These are phyloP conservation scores for Fusarium sp. DNA, from an alignment of 2,329 filamentous ascomycete genomes.

Conservation along the genomic window DNA sequence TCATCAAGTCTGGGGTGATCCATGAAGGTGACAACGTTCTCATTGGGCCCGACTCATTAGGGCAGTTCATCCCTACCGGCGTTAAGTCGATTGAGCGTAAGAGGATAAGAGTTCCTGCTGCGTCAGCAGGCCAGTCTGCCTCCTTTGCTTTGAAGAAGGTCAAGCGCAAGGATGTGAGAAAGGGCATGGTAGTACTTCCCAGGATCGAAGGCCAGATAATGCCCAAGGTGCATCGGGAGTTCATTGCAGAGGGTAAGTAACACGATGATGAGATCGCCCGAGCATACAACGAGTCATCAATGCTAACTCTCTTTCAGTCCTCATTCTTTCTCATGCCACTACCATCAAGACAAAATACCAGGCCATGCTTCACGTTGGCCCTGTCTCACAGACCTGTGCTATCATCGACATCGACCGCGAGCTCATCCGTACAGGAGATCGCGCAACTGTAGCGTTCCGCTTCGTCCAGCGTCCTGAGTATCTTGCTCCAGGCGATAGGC, in stretches of 20 bases:
- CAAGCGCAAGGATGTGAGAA: slow-evolving; percentile 90
- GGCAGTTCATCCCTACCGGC: slow-evolving; percentile 86
- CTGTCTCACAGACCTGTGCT: slow-evolving; percentile 93
- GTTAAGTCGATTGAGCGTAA: slow-evolving; percentile 96
- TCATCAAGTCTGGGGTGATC: slow-evolving; percentile 87
- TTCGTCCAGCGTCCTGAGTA: slow-evolving; percentile 97
- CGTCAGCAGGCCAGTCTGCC: slow-evolving; percentile 90
- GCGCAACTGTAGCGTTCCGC: slow-evolving; percentile 92
- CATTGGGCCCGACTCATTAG: slow-evolving; percentile 89
- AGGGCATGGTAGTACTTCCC: slow-evolving; percentile 96
- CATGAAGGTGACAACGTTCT: slow-evolving; percentile 91
- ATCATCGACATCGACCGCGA: slow-evolving; percentile 98
- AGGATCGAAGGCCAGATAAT: slow-evolving; percentile 78
- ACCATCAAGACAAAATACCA: slow-evolving; percentile 98
- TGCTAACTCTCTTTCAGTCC: slow-evolving; percentile 62
- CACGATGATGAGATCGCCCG: background rate
- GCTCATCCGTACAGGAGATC: slow-evolving; percentile 92
- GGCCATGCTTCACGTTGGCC: slow-evolving; percentile 96
- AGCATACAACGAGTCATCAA: background rate
- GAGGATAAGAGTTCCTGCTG: slow-evolving; percentile 86
- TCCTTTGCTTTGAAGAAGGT: slow-evolving; percentile 91
- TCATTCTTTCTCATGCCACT: slow-evolving; percentile 94
- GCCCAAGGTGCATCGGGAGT: slow-evolving; percentile 79
- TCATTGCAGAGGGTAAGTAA: slow-evolving; percentile 76
- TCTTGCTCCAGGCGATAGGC: slow-evolving; percentile 84